phyloP scores from a whole-genome alignment of 2,329 filamentous ascomycete genomes.

The Fusarium praegraminearum region DNA sequence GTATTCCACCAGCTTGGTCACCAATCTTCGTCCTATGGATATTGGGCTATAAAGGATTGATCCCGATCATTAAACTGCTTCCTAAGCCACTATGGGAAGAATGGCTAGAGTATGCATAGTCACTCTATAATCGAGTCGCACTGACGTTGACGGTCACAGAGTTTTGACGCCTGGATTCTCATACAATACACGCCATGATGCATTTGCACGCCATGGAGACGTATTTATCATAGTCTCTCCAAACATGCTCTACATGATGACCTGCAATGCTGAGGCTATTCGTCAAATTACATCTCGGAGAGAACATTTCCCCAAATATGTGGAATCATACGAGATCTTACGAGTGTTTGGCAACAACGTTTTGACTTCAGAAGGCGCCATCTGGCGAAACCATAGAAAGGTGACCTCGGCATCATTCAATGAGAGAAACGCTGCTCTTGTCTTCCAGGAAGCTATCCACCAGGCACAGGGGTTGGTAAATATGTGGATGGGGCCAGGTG shows the following conservation, averaged over 20 bases:
- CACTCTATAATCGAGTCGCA: background rate
- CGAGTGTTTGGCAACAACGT: slow-evolving; percentile 75
- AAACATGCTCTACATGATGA: slow-evolving; percentile 63
- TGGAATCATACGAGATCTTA: slow-evolving; percentile 53
- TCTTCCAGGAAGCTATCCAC: slow-evolving; percentile 70
- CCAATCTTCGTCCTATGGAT: slow-evolving; percentile 68
- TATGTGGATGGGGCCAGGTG: slow-evolving; percentile 63
- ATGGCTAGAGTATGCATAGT: slow-evolving; percentile 68
- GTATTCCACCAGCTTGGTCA: slow-evolving; percentile 55
- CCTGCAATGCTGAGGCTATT: slow-evolving; percentile 73
- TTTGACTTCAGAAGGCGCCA: slow-evolving; percentile 74
- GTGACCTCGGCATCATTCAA: slow-evolving; percentile 79
- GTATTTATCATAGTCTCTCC: slow-evolving; percentile 74
- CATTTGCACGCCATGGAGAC: slow-evolving; percentile 71
- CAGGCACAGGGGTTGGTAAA: slow-evolving; percentile 73
- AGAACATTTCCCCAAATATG: slow-evolving; percentile 72
- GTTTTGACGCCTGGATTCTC: slow-evolving; percentile 70
- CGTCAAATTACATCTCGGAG: slow-evolving; percentile 73
- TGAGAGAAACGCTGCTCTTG: slow-evolving; percentile 77
- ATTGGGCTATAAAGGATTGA: slow-evolving; percentile 64
- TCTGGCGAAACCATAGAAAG: slow-evolving; percentile 81
- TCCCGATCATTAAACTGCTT: slow-evolving; percentile 66
- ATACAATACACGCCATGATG: slow-evolving; percentile 66
- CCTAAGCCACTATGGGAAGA: slow-evolving; percentile 67
- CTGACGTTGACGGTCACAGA: slow-evolving; percentile 50